Conservation (phyloP, 768 basidiomycete species). For the Suillus americanus region DNA sequence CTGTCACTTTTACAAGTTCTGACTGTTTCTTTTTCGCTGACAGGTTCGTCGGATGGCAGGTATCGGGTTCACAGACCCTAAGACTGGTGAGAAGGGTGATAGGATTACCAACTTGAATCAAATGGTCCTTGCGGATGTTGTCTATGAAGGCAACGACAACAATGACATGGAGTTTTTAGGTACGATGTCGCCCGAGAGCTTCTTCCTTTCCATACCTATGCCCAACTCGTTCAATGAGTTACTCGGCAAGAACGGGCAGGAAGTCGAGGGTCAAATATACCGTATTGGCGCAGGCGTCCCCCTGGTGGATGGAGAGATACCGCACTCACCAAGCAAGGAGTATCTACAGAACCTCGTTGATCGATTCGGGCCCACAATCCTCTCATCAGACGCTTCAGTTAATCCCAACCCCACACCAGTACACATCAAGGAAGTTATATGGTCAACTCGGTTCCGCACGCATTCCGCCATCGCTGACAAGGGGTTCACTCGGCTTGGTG, state of each 20-base stretch:
- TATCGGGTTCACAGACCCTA: conserved; percentile 46
- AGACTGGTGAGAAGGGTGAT: conserved; percentile 23
- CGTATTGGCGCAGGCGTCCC: conserved; percentile 44
- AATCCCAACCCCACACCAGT: conserved; percentile 31
- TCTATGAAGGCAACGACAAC: conserved; percentile 21
- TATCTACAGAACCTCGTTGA: conserved; percentile 48
- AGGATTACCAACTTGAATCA: conserved; percentile 32
- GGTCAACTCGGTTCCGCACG: conserved; percentile 49
- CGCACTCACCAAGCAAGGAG: conserved; percentile 34
- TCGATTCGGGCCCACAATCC: conserved; percentile 34
- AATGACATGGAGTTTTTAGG: conserved; percentile 11
- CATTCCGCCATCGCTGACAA: conserved; percentile 43
- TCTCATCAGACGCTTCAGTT: conserved; percentile 36
- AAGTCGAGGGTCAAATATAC: conserved; percentile 23
- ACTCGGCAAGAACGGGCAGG: conserved; percentile 11
- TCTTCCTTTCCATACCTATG: conserved; percentile 39
- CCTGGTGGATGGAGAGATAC: conserved; percentile 32
- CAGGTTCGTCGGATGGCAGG: conserved; percentile 44
- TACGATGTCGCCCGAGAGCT: conserved; percentile 28
- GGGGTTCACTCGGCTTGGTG: conserved; percentile 32
- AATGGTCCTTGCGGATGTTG: conserved; percentile 49
- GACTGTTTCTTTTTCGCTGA: neutral
- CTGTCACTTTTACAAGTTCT: neutral
- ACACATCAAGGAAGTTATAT: conserved; percentile 37
- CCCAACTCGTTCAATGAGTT: conserved; percentile 27